A percentile compares a stretch with the other conserved stretches of the same genome.
Conservation (phyloP, 2,329 filamentous ascomycete species). For the Pseudogymnoascus sp. region DNA sequence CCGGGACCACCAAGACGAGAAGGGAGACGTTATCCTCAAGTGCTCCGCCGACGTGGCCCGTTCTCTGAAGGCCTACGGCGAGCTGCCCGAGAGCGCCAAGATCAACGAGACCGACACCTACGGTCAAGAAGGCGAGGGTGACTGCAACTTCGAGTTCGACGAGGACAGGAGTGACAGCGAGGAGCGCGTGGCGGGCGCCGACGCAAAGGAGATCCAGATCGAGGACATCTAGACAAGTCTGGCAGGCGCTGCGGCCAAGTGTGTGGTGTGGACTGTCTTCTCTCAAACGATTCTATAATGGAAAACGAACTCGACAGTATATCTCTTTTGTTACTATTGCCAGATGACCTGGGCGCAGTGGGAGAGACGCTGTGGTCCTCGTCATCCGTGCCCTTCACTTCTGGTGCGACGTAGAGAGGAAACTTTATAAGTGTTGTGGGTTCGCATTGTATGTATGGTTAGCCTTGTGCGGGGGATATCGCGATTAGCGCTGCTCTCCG, state of each 20-base stretch:
- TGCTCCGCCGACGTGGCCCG: conserved; percentile 95
- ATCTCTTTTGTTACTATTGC: conserved; percentile 24
- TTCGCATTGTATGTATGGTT: not conserved
- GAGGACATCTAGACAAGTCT: conserved; percentile 72
- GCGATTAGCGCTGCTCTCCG: not conserved
- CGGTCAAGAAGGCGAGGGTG: conserved; percentile 84
- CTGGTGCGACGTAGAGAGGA: not conserved
- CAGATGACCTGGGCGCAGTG: conserved; percentile 26
- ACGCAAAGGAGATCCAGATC: conserved; percentile 81
- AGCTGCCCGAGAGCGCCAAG: conserved; percentile 95
- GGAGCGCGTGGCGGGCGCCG: conserved; percentile 47
- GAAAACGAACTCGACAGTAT: conserved; percentile 30
- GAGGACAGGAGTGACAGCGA: conserved; percentile 68
- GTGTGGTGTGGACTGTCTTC: conserved; percentile 51
- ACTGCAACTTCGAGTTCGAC: conserved; percentile 98
- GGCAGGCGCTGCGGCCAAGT: not conserved
- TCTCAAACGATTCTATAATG: conserved; percentile 46
- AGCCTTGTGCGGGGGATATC: conserved; percentile 1
- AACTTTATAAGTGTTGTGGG: not conserved
- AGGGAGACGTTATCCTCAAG: conserved; percentile 90
- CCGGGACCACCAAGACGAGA: conserved; percentile 89
- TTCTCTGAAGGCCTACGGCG: conserved; percentile 91
- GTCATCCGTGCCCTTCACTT: conserved; percentile 20
- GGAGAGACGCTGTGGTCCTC: conserved; percentile 45
- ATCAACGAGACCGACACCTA: conserved; percentile 99